Evolutionary conservation across 148 eudicot genomes (phyloP).

Genomic region (Camellia sinensis): DNA sequence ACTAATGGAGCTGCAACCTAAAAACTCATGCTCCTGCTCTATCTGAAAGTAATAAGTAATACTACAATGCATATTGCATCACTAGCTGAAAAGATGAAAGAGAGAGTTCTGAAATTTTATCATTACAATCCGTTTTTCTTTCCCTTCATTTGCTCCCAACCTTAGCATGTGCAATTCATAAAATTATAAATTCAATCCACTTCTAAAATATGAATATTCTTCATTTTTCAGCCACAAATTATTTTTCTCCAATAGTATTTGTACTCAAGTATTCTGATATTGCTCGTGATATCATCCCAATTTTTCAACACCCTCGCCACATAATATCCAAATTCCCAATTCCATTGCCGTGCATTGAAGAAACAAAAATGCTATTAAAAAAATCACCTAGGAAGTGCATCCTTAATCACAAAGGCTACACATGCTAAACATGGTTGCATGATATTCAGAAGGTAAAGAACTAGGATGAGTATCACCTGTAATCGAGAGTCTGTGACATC

Average conservation of each 20-base stretch:
- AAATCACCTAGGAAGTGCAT: neutral
- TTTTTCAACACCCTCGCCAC: neutral
- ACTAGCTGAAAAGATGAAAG: too few species aligned
- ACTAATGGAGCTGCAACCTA: neutral
- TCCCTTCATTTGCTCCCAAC: too few species aligned
- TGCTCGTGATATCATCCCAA: neutral
- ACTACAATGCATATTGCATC: too few species aligned
- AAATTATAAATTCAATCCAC: too few species aligned
- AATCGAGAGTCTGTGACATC: conserved; percentile 71
- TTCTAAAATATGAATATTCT: neutral
- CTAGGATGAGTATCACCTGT: conserved; percentile 47
- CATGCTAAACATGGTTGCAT: conserved; percentile 7
- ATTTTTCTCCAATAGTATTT: too few species aligned
- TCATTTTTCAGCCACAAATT: neutral
- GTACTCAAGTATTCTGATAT: too few species aligned
- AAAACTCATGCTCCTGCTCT: neutral
- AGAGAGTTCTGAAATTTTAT: too few species aligned
- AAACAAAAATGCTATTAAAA: neutral
- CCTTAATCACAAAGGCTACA: neutral
- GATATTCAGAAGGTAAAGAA: neutral
- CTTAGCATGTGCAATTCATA: too few species aligned
- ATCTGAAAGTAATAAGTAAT: too few species aligned
- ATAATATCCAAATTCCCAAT: neutral
- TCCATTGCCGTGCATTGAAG: neutral
- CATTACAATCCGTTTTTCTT: too few species aligned